Conservation (phyloP, 192 early-diverging fungal genomes). For the Funneliformis geosporum region DNA sequence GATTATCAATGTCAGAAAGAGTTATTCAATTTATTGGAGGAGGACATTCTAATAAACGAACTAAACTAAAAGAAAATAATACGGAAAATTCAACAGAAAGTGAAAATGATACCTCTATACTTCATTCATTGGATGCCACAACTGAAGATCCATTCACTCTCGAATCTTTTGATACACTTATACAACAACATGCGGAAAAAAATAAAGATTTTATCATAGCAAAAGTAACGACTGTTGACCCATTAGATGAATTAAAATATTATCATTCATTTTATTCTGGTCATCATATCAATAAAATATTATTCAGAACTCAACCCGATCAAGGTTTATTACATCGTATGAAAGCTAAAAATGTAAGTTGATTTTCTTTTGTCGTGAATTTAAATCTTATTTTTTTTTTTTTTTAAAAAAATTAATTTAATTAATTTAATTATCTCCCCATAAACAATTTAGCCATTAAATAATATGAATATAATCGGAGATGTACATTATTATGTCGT, state of each 20-base stretch:
- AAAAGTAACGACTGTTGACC: slow-evolving; percentile 67
- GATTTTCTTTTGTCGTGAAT: not conserved
- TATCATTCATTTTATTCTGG: slow-evolving; percentile 73
- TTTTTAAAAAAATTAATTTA: not conserved
- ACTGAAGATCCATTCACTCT: slow-evolving; percentile 76
- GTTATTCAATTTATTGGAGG: not conserved
- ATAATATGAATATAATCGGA: slow-evolving; percentile 72
- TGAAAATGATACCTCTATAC: slow-evolving; percentile 32
- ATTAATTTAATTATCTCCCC: not conserved
- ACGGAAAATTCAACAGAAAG: not conserved
- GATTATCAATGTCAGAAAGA: not conserved
- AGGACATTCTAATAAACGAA: not conserved
- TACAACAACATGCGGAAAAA: slow-evolving; percentile 54
- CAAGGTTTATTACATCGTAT: slow-evolving; percentile 73
- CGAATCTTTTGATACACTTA: slow-evolving; percentile 62
- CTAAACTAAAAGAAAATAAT: not conserved
- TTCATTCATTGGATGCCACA: slow-evolving; percentile 61
- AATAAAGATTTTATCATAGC: slow-evolving; percentile 72
- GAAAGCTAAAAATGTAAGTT: slow-evolving; percentile 72
- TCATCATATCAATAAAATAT: slow-evolving; percentile 76
- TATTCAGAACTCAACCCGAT: slow-evolving; percentile 75
- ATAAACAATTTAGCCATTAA: slow-evolving; percentile 59
- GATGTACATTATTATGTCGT: slow-evolving; percentile 62
- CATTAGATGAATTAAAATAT: slow-evolving; percentile 49
- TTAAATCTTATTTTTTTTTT: no score